Evolutionary conservation across 768 basidiomycete species (phyloP).

Genomic region (Tricholoma furcatifolium): DNA sequence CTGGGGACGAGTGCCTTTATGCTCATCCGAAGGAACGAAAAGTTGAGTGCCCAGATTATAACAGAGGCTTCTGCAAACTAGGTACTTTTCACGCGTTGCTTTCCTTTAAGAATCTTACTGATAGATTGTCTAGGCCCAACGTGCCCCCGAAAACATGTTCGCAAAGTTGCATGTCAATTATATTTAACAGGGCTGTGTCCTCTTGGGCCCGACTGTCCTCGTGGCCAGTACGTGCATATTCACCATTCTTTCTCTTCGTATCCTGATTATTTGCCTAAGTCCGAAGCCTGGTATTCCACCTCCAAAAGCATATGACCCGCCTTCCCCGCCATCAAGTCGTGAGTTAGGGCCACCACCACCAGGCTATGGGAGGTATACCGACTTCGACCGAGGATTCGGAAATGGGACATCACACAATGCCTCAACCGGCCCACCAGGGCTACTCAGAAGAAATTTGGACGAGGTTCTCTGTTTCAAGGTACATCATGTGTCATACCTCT

Average conservation of each 20-base stretch:
- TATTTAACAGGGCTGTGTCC: conserved; percentile 96
- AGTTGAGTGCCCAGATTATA: conserved; percentile 94
- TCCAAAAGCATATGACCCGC: conserved; percentile 50
- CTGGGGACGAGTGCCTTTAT: conserved; percentile 97
- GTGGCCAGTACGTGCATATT: conserved; percentile 73
- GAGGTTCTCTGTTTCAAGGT: conserved; percentile 90
- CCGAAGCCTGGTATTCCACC: conserved; percentile 51
- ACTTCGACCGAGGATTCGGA: conserved; percentile 60
- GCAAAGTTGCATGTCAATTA: conserved; percentile 85
- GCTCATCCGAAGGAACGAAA: conserved; percentile 90
- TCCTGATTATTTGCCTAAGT: conserved; percentile 36
- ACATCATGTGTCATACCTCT: conserved; percentile 15
- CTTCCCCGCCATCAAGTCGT: conserved; percentile 69
- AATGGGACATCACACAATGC: conserved; percentile 27
- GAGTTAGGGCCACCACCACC: conserved; percentile 91
- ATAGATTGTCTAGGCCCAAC: conserved; percentile 56
- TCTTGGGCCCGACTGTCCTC: conserved; percentile 80
- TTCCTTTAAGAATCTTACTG: conserved; percentile 1
- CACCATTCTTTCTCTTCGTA: conserved; percentile 2
- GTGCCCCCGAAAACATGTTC: conserved; percentile 91
- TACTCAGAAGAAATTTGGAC: conserved; percentile 70
- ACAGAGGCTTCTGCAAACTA: conserved; percentile 91
- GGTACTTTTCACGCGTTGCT: conserved; percentile 50
- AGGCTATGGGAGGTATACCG: conserved; percentile 83
- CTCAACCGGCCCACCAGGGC: conserved; percentile 27